Conservation (phyloP, 2,329 filamentous ascomycete genomes). For the Cadophora sp. region DNA sequence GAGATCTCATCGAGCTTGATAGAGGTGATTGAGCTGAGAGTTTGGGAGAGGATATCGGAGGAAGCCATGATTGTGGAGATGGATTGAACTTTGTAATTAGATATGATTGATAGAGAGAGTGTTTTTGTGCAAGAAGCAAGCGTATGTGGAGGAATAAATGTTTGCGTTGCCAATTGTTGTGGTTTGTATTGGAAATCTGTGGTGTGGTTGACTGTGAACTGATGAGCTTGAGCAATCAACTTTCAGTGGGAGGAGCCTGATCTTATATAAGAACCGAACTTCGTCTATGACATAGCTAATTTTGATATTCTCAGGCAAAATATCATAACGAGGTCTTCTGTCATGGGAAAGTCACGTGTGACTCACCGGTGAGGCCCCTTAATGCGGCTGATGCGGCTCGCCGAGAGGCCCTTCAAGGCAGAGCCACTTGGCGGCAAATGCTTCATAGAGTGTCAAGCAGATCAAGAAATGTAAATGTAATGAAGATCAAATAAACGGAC, state of each 20-base stretch:
- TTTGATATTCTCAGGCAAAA: not conserved
- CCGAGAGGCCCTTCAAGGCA: not conserved
- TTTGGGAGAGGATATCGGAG: slow-evolving; percentile 54
- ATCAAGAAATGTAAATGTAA: not conserved
- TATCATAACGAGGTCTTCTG: too few species aligned
- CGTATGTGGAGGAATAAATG: not conserved
- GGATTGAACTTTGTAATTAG: not conserved
- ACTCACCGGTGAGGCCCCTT: not conserved
- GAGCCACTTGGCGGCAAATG: not conserved
- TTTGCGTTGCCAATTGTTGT: not conserved
- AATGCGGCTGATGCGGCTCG: not conserved
- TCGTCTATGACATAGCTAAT: not conserved
- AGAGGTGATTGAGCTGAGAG: slow-evolving; percentile 59
- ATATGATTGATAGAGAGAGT: not conserved
- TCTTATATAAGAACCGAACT: not conserved
- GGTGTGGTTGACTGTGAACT: not conserved
- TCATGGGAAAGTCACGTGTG: not conserved
- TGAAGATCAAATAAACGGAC: not conserved
- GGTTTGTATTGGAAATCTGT: not conserved
- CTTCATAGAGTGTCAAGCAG: not conserved
- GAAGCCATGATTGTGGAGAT: slow-evolving; percentile 44
- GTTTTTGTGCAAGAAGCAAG: not conserved
- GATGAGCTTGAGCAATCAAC: not conserved
- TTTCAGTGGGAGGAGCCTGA: not conserved
- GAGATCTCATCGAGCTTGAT: slow-evolving; percentile 62